Percentiles rank a stretch among this genome's conserved stretches.
These are phyloP conservation scores for Tulasnella sp. DNA, from an alignment of 768 basidiomycete species.

Conservation along the genomic window DNA sequence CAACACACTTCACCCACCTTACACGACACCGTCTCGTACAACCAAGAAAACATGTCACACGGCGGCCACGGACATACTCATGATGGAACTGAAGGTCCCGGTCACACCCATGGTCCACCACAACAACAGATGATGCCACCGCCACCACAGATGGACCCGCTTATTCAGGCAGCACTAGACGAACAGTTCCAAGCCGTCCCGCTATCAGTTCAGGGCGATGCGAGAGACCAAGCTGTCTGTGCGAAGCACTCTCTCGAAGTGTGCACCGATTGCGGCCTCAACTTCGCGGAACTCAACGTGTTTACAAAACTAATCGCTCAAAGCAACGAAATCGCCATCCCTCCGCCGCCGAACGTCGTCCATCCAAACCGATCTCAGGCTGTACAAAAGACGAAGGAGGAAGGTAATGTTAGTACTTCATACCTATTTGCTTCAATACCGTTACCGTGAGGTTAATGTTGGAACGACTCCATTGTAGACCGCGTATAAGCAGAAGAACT, in stretches of 20 bases:
- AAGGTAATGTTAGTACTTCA: constrained; percentile 75
- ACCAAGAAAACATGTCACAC: constrained; percentile 13
- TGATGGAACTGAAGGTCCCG: constrained; percentile 24
- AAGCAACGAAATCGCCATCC: constrained; percentile 64
- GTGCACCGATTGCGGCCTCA: constrained; percentile 67
- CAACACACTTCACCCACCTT: constrained; percentile 13
- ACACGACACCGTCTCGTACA: constrained; percentile 7
- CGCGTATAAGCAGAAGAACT: constrained; percentile 71
- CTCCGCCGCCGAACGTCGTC: constrained; percentile 72
- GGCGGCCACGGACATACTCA: constrained; percentile 25
- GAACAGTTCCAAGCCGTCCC: constrained; percentile 60
- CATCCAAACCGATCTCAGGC: constrained; percentile 70
- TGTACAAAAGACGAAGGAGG: constrained; percentile 80
- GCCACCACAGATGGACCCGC: constrained; percentile 48
- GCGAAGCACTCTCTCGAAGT: constrained; percentile 64
- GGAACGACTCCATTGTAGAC: constrained; percentile 45
- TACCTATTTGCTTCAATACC: not conserved
- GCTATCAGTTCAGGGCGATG: constrained; percentile 49
- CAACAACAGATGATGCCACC: not conserved
- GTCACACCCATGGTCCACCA: constrained; percentile 26
- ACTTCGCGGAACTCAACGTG: constrained; percentile 73
- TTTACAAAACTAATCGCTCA: constrained; percentile 64
- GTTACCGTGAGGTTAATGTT: not conserved
- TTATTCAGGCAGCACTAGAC: constrained; percentile 72
- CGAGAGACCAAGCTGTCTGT: constrained; percentile 61